Base-by-base conservation (phyloP, 257 asterid species). In the Forsythia viridissima region DNA sequence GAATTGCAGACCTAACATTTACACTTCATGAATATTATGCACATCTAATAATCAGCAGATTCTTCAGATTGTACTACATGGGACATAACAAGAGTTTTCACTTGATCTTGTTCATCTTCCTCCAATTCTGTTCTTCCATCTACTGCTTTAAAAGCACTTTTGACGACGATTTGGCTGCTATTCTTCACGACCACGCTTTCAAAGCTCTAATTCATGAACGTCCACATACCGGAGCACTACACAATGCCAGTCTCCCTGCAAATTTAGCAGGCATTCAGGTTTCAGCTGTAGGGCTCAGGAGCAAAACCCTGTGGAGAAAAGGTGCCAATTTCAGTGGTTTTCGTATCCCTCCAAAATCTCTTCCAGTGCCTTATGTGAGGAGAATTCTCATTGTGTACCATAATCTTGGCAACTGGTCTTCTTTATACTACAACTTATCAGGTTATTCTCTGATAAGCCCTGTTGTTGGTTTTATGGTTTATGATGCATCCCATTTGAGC, bases 291-390 rank as follows among this genome's bases (percentile, higher is more conserved):
- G 87, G 91, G 24, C 86, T 94, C 74, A 83, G 97, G 80, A 92
- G 93, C 93, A 82, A 79, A 68, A 92, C 97, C 36, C 84, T 90
- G 1, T 90, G 92, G 92, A 80, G 80, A 75, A 79, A 80, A 68
- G 98, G 97, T 5, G 92, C 94, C 38, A 90, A 91, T 67, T 87
- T 92, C 84, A 91, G 94, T 10, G 79, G 80, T 43, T 83, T 94
- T 80, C 10, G 67, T 44, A 88, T 92, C 76, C 97, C 97, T 10
- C 85, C 93, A 10, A 80, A 80, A 42, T 88, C 96, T 2, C 87
- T 91, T 9, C 92, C 96, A 0, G 82, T 84, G 12, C 98, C 97
- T 48, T 85, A 86, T 39, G 96, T 86, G 6, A 90, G 83, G 63
- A 82, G 97, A 73, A 85, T 94, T 37, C 82, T 89, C 63, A 85